These are phyloP conservation scores for Bipolaris victoriae DNA, from an alignment of 2,329 filamentous ascomycete genomes.

Conservation along the genomic window DNA sequence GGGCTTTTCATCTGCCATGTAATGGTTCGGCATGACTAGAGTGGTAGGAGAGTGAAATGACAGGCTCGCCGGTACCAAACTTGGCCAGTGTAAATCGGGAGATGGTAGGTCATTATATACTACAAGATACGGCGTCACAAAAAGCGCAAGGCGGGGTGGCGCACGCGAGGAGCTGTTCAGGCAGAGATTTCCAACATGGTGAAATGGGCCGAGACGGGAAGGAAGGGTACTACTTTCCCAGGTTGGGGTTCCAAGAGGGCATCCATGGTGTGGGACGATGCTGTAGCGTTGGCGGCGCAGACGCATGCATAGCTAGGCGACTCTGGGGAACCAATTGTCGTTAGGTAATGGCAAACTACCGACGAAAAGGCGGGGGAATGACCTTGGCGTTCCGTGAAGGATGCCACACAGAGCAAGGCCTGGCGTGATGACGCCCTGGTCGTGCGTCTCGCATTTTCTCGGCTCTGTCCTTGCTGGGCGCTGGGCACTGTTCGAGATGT, in stretches of 20 bases:
- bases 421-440: constrained; percentile 3
- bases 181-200: constrained; percentile 22
- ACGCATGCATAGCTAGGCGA: constrained; percentile 1
- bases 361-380: constrained; percentile 21
- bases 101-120: constrained; percentile 14
- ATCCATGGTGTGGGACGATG: constrained; percentile 9
- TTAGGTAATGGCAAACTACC: constrained; percentile 25
- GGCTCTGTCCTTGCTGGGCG: constrained; percentile 10
- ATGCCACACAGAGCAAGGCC: constrained; percentile 3
- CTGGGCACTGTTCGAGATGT: constrained; percentile 18
- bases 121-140: constrained; percentile 1
- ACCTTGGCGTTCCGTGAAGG: constrained; percentile 8
- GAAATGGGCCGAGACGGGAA: constrained; percentile 5
- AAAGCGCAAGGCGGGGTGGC: background rate
- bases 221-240: background rate
- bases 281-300: constrained; percentile 9
- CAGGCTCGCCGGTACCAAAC: constrained; percentile 7
- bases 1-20: constrained; percentile 35
- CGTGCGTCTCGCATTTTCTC: constrained; percentile 17
- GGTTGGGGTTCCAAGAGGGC: constrained; percentile 4
- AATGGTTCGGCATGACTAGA: constrained; percentile 32
- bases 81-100: background rate
- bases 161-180: constrained; percentile 2
- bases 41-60: background rate
- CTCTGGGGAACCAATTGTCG: constrained; percentile 34